Evolutionary conservation across 345 rosid genomes (phyloP).

Genomic region (Populus tremula): DNA sequence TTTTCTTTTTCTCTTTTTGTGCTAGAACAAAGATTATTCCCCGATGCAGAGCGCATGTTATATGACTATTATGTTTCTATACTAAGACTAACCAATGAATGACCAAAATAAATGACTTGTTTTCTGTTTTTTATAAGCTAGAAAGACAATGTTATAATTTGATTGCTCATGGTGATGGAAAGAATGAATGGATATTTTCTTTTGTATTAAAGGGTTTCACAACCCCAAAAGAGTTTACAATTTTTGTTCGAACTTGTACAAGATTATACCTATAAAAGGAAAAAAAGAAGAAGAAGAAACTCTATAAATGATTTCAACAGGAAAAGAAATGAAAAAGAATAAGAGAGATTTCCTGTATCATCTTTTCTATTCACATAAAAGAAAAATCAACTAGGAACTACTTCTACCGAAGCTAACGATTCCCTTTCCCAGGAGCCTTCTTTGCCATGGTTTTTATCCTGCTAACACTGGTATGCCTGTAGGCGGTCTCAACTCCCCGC

Average conservation of each 20-base stretch:
- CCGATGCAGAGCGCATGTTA: too few relatives aligned
- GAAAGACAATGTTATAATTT: not conserved
- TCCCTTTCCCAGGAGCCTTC: constrained; percentile 20
- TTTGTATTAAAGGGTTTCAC: constrained; percentile 19
- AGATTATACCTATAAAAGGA: not conserved
- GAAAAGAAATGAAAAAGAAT: constrained; percentile 27
- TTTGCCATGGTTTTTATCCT: not conserved
- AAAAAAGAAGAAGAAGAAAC: not conserved
- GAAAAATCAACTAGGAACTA: constrained; percentile 39
- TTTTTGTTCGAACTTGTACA: constrained; percentile 11
- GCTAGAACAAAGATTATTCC: too few relatives aligned
- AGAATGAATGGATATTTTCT: constrained; percentile 1
- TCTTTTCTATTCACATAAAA: constrained; percentile 62
- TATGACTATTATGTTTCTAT: too few relatives aligned
- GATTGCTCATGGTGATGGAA: not conserved
- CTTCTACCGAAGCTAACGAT: constrained; percentile 25
- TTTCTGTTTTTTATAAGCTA: not conserved
- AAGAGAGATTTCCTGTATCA: constrained; percentile 42
- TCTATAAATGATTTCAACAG: constrained; percentile 10
- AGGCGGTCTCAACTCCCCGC: constrained; percentile 7
- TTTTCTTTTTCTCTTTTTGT: too few relatives aligned
- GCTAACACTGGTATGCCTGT: not conserved
- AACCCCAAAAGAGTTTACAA: constrained; percentile 27
- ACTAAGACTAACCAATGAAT: too few relatives aligned
- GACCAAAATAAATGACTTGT: not conserved